phyloP scores from a whole-genome alignment of 1,139 yeast species.

The Pichiaceae sp. region DNA sequence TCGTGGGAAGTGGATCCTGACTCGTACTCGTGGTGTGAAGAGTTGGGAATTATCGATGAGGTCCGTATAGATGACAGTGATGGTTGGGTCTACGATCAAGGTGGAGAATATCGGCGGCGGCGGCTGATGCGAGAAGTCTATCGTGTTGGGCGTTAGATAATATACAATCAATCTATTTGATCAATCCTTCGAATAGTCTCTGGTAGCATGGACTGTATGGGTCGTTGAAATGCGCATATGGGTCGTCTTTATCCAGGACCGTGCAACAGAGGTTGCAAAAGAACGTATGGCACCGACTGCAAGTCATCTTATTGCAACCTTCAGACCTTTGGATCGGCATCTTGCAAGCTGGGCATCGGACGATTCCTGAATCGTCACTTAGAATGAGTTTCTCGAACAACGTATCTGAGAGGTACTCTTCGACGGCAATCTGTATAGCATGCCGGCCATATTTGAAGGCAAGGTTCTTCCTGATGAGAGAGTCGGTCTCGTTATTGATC shows the following conservation, averaged over 20 bases:
- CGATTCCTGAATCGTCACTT: slow-evolving; percentile 32
- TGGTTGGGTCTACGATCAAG: slow-evolving; percentile 40
- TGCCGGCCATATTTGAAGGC: slow-evolving; percentile 43
- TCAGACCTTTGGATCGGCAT: slow-evolving; percentile 49
- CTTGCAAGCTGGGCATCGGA: slow-evolving; percentile 48
- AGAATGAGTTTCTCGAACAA: slow-evolving; percentile 37
- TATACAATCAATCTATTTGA: slow-evolving; percentile 22
- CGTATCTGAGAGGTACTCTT: slow-evolving; percentile 40
- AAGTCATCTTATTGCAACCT: slow-evolving; percentile 65
- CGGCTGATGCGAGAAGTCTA: slow-evolving; percentile 40
- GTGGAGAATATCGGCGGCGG: slow-evolving; percentile 47
- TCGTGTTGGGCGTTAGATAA: not conserved
- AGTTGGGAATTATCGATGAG: slow-evolving; percentile 28
- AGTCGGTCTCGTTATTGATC: slow-evolving; percentile 23
- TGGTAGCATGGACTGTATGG: slow-evolving; percentile 39
- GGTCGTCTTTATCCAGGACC: slow-evolving; percentile 30
- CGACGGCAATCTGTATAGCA: slow-evolving; percentile 33
- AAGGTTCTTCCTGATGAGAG: slow-evolving; percentile 30
- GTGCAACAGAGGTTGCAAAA: slow-evolving; percentile 56
- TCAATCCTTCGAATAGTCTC: slow-evolving; percentile 49
- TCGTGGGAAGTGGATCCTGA: slow-evolving; percentile 62
- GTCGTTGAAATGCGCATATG: slow-evolving; percentile 48
- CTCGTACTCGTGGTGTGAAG: slow-evolving; percentile 45
- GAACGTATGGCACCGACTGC: slow-evolving; percentile 38
- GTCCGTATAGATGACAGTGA: slow-evolving; percentile 22